Conservation (phyloP, 129 eudicot genomes). For the Arctium minus region DNA sequence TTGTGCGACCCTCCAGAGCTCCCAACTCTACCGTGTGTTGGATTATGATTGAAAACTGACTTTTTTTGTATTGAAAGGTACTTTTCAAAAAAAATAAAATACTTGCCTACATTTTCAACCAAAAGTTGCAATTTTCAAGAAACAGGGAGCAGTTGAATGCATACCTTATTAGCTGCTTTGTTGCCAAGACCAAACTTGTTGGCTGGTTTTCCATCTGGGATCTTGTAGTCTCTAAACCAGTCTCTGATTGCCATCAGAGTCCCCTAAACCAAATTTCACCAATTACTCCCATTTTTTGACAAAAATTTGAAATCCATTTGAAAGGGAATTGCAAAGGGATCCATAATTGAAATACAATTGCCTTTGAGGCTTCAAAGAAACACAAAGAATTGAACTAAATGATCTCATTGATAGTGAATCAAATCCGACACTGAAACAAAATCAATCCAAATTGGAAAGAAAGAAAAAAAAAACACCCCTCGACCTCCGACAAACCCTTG, state of each 20-base stretch:
- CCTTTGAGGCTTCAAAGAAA: neutral
- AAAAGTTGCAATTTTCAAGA: neutral
- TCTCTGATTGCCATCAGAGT: slow-evolving; percentile 96
- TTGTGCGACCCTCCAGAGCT: too few species aligned
- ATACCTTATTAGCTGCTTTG: slow-evolving; percentile 92
- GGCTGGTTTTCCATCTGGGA: slow-evolving; percentile 99
- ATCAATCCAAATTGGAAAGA: neutral
- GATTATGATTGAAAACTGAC: too few species aligned
- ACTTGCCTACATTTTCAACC: too few species aligned
- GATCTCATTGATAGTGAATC: neutral
- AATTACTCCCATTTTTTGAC: slow-evolving; percentile 8
- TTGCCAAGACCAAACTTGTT: slow-evolving; percentile 97
- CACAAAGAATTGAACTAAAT: neutral
- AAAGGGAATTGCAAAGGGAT: neutral
- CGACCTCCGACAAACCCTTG: too few species aligned
- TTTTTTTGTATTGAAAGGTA: too few species aligned
- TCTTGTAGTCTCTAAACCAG: slow-evolving; percentile 99
- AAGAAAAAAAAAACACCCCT: too few species aligned
- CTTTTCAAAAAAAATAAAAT: too few species aligned
- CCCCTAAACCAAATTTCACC: slow-evolving; percentile 45
- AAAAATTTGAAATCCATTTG: neutral
- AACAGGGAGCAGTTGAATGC: neutral
- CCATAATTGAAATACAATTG: too few species aligned
- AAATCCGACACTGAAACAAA: neutral
- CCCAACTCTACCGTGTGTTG: too few species aligned